These are phyloP conservation scores for Fusarium subglutinans DNA, from an alignment of 2,329 filamentous ascomycete species.

Conservation along the genomic window DNA sequence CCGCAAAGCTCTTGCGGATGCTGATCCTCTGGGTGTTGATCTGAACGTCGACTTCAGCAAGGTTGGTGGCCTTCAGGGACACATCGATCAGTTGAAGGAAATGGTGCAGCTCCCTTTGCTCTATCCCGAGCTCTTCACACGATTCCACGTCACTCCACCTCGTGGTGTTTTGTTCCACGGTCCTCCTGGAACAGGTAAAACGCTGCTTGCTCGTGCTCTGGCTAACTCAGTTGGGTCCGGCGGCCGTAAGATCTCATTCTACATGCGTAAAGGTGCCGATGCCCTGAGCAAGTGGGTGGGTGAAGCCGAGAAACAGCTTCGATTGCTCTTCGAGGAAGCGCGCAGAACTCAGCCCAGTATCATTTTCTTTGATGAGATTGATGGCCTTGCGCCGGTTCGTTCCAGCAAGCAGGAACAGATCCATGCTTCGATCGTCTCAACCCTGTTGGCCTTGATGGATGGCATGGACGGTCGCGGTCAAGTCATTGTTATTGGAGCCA, in stretches of 20 bases:
- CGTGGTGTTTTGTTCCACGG: conserved; percentile 96
- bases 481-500: conserved; percentile 98
- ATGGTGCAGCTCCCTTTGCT: conserved; percentile 96
- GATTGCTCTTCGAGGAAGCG: conserved; percentile 94
- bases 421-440: conserved; percentile 96
- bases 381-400: conserved; percentile 92
- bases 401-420: conserved; percentile 99
- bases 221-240: conserved; percentile 90
- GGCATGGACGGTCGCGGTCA: conserved; percentile 98
- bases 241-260: conserved; percentile 96
- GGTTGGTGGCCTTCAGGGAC: conserved; percentile 89
- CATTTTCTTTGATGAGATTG: conserved; percentile 99
- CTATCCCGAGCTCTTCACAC: conserved; percentile 92
- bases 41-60: conserved; percentile 92
- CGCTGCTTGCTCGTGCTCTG: conserved; percentile 89
- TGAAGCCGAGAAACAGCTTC: conserved; percentile 94
- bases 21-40: conserved; percentile 93
- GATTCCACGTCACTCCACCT: conserved; percentile 92
- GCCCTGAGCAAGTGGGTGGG: conserved; percentile 99
- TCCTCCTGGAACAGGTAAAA: conserved; percentile 97
- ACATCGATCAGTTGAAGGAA: conserved; percentile 97
- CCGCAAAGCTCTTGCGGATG: conserved; percentile 89
- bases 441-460: conserved; percentile 93
- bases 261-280: conserved; percentile 99
- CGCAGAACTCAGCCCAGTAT: conserved; percentile 96